Percentiles rank a stretch among this genome's conserved stretches.
These are phyloP conservation scores for Talaromyces adpressus DNA, from an alignment of 495 filamentous ascomycete genomes.

Conservation along the genomic window DNA sequence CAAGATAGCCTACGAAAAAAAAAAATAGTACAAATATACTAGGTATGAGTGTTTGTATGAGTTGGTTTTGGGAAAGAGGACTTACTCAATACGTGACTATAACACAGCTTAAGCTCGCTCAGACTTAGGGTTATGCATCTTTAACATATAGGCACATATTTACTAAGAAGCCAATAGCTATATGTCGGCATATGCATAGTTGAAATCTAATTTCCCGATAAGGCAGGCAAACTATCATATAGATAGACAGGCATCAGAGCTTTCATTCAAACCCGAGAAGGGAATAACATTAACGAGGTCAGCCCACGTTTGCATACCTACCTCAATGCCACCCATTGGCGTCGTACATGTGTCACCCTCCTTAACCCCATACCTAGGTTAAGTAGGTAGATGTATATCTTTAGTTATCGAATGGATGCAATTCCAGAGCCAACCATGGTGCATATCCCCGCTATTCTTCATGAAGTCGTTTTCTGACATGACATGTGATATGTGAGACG, in stretches of 20 bases:
- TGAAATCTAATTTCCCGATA: background rate
- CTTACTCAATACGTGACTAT: background rate
- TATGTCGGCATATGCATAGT: too few relatives aligned
- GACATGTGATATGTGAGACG: background rate
- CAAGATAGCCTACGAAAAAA: too few relatives aligned
- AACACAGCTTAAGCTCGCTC: background rate
- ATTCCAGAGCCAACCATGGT: too few relatives aligned
- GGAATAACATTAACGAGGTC: background rate
- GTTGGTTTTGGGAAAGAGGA: too few relatives aligned
- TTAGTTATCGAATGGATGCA: too few relatives aligned
- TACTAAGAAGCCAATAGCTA: background rate
- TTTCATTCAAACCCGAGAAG: background rate
- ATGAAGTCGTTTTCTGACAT: background rate
- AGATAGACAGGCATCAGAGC: background rate
- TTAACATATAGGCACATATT: background rate
- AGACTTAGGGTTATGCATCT: background rate
- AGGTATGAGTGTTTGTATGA: too few relatives aligned
- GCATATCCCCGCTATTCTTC: background rate
- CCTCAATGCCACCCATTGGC: too few relatives aligned
- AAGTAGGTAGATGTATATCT: too few relatives aligned
- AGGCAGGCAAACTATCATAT: background rate
- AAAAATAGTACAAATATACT: too few relatives aligned
- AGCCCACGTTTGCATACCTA: background rate
- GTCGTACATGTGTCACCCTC: background rate
- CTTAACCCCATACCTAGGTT: background rate